A percentile compares a stretch with the other conserved stretches of the same genome.
These are phyloP conservation scores for Papiliotrema fonsecae DNA, from an alignment of 1,284 basidiomycete species.

Conservation along the genomic window DNA sequence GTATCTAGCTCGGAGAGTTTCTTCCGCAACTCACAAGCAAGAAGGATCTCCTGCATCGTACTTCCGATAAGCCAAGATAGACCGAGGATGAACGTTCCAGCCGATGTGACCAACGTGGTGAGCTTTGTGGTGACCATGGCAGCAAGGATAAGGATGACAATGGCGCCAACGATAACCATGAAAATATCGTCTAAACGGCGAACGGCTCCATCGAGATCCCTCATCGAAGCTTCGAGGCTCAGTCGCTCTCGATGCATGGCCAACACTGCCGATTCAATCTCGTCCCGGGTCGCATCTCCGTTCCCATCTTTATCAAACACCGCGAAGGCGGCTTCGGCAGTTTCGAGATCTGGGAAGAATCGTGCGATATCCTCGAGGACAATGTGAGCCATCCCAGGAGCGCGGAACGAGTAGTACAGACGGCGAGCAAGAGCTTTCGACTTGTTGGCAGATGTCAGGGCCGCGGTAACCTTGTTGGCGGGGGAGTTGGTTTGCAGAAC, in stretches of 20 bases:
- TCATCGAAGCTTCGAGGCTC: conserved; percentile 80
- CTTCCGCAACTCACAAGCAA: conserved; percentile 30
- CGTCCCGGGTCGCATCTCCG: conserved; percentile 69
- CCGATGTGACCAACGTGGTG: conserved; percentile 68
- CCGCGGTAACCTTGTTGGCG: conserved; percentile 71
- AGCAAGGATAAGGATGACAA: conserved; percentile 68
- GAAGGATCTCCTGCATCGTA: conserved; percentile 52
- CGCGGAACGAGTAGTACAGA: conserved; percentile 80
- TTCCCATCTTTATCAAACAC: conserved; percentile 82
- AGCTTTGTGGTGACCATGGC: conserved; percentile 60
- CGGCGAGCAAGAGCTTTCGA: conserved; percentile 76
- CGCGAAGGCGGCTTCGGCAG: conserved; percentile 61
- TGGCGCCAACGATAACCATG: conserved; percentile 54
- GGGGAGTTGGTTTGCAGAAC: conserved; percentile 85
- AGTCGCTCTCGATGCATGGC: conserved; percentile 81
- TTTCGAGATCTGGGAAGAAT: conserved; percentile 66
- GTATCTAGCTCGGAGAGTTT: not conserved
- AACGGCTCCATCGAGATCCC: conserved; percentile 84
- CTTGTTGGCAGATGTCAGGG: conserved; percentile 74
- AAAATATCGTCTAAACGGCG: conserved; percentile 53
- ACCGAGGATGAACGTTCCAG: conserved; percentile 76
- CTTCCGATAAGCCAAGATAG: conserved; percentile 84
- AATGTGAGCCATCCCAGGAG: conserved; percentile 59
- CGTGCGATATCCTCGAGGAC: conserved; percentile 66
- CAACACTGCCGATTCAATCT: conserved; percentile 71